Evolutionary conservation across 2,329 filamentous ascomycete species (phyloP), one percentile per base, ranked within the genome.

Genomic region (Tetracladium maxilliforme): DNA sequence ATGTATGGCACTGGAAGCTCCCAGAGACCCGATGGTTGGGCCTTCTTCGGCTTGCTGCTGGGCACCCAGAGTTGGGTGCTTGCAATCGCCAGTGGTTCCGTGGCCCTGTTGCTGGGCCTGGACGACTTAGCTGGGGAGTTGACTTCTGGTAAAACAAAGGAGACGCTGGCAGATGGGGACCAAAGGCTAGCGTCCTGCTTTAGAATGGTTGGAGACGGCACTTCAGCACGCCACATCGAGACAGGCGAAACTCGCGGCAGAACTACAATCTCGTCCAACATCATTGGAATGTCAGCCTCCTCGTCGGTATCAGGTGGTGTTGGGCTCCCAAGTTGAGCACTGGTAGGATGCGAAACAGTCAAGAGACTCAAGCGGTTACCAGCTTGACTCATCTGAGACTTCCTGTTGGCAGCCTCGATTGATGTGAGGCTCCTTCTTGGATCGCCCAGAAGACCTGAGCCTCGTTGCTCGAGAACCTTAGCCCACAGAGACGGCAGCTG

Each of bases 281-380:
- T 25, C 7, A 27, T 24, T 10, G 41, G 39, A 5, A 35, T 30
- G 18, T 40, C 34, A 10, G 32, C 20, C 18, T 46, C 44, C 25
- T 56, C 49, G 28, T 64, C 54, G 10, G 57, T 65, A 26, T 69
- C 62, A 6, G 62, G 59, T 24, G 64, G 64, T 23, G 64, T 70
- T 16, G 63, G 61, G 33, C 61, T 68, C 19, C 52, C 57, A 4
- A 65, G 37, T 27, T 53, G 48, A 7, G 46, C 44, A 29, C 49
- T 50, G 17, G 51, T 38, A 25, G n/a, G n/a, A n/a, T n/a, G n/a
- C n/a, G n/a, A n/a, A n/a, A 55, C 31, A 24, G 50, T 39, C 22
- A 56, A 30, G 36, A 52, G 52, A 33, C 56, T 59, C 33, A 55
- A 31, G 29, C 44, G 52, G 44, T 30, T 63, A 56, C 58, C 51